Evolutionary conservation across 78 protist species (phyloP).

Genomic region (Emiliania huxleyi): DNA sequence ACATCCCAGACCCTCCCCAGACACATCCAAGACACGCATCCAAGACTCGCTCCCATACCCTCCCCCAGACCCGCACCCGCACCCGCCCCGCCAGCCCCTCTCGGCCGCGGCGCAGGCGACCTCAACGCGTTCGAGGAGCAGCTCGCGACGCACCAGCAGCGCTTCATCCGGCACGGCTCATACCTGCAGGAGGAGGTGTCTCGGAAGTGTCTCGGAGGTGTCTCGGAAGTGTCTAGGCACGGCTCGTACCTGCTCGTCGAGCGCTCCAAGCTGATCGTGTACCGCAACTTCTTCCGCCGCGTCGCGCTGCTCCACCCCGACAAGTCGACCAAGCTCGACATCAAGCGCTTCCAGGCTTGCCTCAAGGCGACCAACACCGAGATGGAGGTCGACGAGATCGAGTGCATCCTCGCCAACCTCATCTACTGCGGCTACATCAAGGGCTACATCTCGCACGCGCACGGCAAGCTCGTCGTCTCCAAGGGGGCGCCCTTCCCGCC

Average conservation of each 20-base stretch:
- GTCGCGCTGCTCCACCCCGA: background rate
- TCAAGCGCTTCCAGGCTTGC: background rate
- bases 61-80: too few species aligned
- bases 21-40: too few species aligned
- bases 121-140: background rate
- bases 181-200: too few species aligned
- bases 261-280: constrained; percentile 1
- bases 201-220: too few species aligned
- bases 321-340: background rate
- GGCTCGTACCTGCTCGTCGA: constrained; percentile 30
- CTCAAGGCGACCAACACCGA: background rate
- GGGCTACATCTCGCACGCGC: constrained; percentile 28
- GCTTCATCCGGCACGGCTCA: constrained; percentile 1
- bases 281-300: background rate
- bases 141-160: background rate
- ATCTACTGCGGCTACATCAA: background rate
- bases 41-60: too few species aligned
- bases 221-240: too few species aligned
- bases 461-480: background rate
- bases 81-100: too few species aligned
- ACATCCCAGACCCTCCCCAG: too few species aligned
- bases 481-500: background rate
- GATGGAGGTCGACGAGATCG: background rate
- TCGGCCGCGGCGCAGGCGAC: too few species aligned
- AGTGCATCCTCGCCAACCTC: constrained; percentile 10